These are phyloP conservation scores for Inga leiocalycina DNA, from an alignment of 306 rosid species.

Conservation along the genomic window DNA sequence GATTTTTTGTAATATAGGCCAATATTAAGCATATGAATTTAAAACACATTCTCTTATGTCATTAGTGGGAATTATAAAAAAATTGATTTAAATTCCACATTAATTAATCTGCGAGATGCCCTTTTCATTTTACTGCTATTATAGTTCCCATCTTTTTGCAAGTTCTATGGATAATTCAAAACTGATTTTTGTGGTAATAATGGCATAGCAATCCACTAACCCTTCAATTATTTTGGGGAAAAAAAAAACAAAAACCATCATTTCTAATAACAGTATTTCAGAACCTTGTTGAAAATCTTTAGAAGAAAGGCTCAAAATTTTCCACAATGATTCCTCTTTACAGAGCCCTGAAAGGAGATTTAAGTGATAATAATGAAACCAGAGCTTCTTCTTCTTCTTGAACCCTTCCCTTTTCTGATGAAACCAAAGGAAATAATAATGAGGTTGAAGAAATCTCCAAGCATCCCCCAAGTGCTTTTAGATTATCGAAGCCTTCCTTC, in stretches of 20 bases:
- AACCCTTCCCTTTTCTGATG: constrained; percentile 37
- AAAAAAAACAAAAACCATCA: not conserved
- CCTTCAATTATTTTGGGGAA: not conserved
- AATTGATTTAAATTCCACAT: not conserved
- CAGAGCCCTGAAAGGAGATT: constrained; percentile 31
- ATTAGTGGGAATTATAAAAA: too few relatives aligned
- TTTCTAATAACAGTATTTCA: constrained; percentile 33
- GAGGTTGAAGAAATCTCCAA: constrained; percentile 41
- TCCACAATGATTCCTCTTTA: not conserved
- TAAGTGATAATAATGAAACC: constrained; percentile 28
- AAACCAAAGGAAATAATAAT: constrained; percentile 47
- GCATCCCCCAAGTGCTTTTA: constrained; percentile 29
- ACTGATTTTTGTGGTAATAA: not conserved
- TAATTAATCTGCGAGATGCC: not conserved
- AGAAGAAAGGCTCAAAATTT: constrained; percentile 16
- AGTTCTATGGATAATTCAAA: not conserved
- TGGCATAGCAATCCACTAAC: too few relatives aligned
- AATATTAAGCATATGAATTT: too few relatives aligned
- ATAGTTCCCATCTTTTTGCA: not conserved
- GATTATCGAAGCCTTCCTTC: constrained; percentile 32
- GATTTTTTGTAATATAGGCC: too few relatives aligned
- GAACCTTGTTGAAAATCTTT: constrained; percentile 56
- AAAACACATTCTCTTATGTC: not conserved
- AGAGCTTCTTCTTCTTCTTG: not conserved
- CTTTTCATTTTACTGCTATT: not conserved